phyloP scores from a whole-genome alignment of 805 yeast species.

The Metschnikowia arizonensis region DNA sequence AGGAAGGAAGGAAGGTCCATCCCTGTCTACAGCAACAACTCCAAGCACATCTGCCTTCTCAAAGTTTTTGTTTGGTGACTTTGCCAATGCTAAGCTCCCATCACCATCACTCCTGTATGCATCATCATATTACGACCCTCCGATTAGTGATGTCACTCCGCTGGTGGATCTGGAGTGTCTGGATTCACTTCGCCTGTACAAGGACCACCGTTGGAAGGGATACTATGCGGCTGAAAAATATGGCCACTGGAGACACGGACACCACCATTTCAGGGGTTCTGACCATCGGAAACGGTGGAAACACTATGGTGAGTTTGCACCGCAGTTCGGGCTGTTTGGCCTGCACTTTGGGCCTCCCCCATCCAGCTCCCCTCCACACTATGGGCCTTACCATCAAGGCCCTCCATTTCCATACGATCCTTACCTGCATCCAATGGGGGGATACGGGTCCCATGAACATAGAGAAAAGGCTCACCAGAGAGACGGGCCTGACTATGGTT shows the following conservation, averaged over 20 bases:
- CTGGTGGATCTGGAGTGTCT: slow-evolving; percentile 5
- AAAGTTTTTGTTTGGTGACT: background rate
- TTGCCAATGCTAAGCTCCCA: slow-evolving; percentile 8
- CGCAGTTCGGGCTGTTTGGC: slow-evolving; percentile 11
- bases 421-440: slow-evolving; percentile 1
- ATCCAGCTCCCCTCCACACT: slow-evolving; percentile 5
- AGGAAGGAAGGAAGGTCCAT: background rate
- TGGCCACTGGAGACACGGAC: slow-evolving; percentile 1
- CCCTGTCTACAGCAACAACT: background rate
- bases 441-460: background rate
- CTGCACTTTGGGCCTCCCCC: slow-evolving; percentile 8
- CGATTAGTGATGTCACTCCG: slow-evolving; percentile 1
- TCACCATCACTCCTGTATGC: slow-evolving; percentile 14
- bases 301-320: background rate
- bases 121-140: slow-evolving; percentile 7
- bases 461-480: background rate
- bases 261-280: slow-evolving; percentile 1
- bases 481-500: background rate
- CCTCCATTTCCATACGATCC: slow-evolving; percentile 7
- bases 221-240: background rate
- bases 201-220: background rate
- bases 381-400: slow-evolving; percentile 1
- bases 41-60: background rate
- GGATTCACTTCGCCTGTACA: background rate
- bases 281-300: background rate